A percentile compares a stretch with the other conserved stretches of the same genome.
Conservation (phyloP, 2,329 filamentous ascomycete genomes). For the Penicillium decumbens region DNA sequence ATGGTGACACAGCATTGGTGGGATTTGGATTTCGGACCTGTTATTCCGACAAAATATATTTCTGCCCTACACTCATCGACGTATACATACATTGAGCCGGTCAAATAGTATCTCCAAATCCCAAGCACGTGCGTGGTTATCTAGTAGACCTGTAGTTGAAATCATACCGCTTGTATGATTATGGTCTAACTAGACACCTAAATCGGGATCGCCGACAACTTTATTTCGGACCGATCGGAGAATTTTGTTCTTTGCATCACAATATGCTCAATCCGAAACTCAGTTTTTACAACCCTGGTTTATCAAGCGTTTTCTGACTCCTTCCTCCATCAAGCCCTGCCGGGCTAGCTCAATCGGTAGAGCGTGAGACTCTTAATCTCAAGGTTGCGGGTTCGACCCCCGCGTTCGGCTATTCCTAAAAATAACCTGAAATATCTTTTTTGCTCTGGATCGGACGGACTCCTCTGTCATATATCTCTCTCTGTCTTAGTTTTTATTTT, state of each 20-base stretch:
- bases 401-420: constrained; percentile 36
- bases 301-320: rapidly evolving
- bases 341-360: constrained; percentile 51
- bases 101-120: no score
- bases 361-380: constrained; percentile 50
- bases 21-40: not conserved
- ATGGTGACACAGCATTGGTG: not conserved
- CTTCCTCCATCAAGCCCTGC: constrained; percentile 21
- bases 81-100: no score
- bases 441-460: not conserved
- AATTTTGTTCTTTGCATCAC: not conserved
- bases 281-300: not conserved
- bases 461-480: no score
- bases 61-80: no score
- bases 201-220: no score
- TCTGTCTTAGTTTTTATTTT: no score
- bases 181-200: no score
- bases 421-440: constrained; percentile 5
- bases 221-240: not conserved
- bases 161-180: no score
- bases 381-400: constrained; percentile 42
- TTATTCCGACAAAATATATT: no score
- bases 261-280: no score
- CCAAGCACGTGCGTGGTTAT: no score
- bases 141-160: no score